Evolutionary conservation across 208 protist species (phyloP).

Genomic region (Leptomonas pyrrhocoris): DNA sequence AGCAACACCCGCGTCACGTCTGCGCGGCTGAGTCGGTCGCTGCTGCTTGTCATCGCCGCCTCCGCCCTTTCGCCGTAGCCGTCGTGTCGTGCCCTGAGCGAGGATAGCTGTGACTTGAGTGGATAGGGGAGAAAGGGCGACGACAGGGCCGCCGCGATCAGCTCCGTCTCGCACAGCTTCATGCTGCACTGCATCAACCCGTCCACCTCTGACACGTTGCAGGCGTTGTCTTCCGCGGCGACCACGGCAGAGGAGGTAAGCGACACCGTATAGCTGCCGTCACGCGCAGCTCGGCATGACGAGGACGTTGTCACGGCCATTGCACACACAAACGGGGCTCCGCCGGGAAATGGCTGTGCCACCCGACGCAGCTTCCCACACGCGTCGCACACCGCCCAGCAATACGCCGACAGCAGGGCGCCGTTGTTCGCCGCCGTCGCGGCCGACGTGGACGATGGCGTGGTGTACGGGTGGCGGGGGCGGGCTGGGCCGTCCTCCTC

Average conservation of each 20-base stretch:
- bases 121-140: conserved; percentile 41
- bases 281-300: conserved; percentile 26
- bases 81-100: background rate
- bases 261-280: no score
- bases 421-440: conserved; percentile 3
- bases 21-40: conserved; percentile 2
- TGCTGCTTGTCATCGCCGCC: background rate
- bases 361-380: conserved; percentile 85
- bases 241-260: background rate
- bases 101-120: conserved; percentile 22
- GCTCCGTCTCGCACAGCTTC: conserved; percentile 26
- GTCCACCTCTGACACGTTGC: conserved; percentile 60
- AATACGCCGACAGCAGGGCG: conserved; percentile 65
- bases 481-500: background rate
- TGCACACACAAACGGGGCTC: conserved; percentile 79
- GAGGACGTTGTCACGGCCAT: conserved; percentile 40
- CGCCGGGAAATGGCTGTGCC: conserved; percentile 85
- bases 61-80: background rate
- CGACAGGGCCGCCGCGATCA: conserved; percentile 35
- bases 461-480: background rate
- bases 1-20: conserved; percentile 29
- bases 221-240: conserved; percentile 39
- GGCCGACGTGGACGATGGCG: background rate
- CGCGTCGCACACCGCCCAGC: conserved; percentile 75
- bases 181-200: conserved; percentile 40